Percentiles rank a stretch among this genome's conserved stretches.
phyloP scores from a whole-genome alignment of 306 rosid genomes.

The Abrus pulchellus region DNA sequence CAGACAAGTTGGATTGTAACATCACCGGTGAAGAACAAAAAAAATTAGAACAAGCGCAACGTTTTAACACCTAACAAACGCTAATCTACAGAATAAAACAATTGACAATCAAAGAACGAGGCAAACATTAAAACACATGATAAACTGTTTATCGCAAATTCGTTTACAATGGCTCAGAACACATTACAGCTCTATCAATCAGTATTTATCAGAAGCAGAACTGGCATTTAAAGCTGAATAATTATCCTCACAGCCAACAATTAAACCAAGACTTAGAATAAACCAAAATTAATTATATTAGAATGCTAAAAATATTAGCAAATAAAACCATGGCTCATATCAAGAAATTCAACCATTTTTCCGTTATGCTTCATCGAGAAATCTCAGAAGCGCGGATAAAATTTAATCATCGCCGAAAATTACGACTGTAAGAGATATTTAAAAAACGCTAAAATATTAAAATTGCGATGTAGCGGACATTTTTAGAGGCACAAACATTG shows the following conservation, averaged over 20 bases:
- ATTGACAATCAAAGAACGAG: neutral
- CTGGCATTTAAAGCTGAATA: constrained; percentile 90
- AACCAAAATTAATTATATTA: neutral
- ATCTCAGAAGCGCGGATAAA: constrained; percentile 79
- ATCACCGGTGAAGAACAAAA: constrained; percentile 39
- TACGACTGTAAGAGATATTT: no score
- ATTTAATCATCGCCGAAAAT: constrained; percentile 61
- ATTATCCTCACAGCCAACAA: constrained; percentile 66
- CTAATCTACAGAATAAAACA: no score
- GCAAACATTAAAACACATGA: neutral
- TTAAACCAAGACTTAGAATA: neutral
- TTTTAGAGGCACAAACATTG: constrained; percentile 86
- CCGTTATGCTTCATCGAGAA: constrained; percentile 66
- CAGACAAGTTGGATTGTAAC: constrained; percentile 66
- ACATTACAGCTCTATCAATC: constrained; percentile 86
- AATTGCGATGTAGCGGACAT: constrained; percentile 51
- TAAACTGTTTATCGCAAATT: neutral
- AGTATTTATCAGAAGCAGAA: constrained; percentile 91
- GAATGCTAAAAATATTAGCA: no score
- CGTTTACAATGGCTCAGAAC: constrained; percentile 60
- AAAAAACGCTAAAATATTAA: neutral
- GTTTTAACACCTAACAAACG: no score
- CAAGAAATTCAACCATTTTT: constrained; percentile 84
- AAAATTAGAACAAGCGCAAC: neutral
- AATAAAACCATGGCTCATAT: constrained; percentile 67